Evolutionary conservation across 495 filamentous ascomycete genomes (phyloP).

Genomic region (Immersiella caudata): DNA sequence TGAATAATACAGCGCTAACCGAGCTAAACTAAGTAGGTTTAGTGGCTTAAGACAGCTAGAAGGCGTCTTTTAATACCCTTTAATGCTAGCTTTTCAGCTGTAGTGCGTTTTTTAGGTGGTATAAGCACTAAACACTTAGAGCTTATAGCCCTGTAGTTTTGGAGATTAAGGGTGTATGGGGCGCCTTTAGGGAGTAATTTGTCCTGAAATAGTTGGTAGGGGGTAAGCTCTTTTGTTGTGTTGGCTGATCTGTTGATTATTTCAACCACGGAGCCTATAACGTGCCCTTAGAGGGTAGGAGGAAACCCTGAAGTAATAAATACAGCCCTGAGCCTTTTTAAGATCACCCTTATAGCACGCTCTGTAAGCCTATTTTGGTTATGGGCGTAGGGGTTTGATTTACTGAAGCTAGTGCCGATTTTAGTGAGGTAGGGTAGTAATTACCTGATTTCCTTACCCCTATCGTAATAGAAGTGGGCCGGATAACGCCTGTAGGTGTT

Average conservation of each 20-base stretch:
- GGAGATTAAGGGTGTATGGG: not conserved
- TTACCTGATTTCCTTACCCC: not conserved
- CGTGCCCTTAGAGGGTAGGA: not conserved
- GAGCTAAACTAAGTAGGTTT: not conserved
- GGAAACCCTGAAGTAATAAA: not conserved
- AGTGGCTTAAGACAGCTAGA: not conserved
- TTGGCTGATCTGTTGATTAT: not conserved
- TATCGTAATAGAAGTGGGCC: not conserved
- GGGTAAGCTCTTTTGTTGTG: not conserved
- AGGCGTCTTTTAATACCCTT: not conserved
- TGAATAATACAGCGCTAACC: too few species aligned
- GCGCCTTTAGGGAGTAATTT: not conserved
- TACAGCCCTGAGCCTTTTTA: not conserved
- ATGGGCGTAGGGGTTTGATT: not conserved
- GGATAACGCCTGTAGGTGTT: not conserved
- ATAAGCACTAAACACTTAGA: not conserved
- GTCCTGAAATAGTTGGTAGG: not conserved
- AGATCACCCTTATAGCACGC: not conserved
- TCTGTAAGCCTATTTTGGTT: not conserved
- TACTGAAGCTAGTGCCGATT: not conserved
- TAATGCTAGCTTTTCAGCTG: not conserved
- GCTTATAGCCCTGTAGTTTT: not conserved
- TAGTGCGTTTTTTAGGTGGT: not conserved
- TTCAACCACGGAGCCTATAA: not conserved
- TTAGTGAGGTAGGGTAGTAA: not conserved